Conservation (phyloP, 2,329 filamentous ascomycete species). For the Epichloe aotearoae region DNA sequence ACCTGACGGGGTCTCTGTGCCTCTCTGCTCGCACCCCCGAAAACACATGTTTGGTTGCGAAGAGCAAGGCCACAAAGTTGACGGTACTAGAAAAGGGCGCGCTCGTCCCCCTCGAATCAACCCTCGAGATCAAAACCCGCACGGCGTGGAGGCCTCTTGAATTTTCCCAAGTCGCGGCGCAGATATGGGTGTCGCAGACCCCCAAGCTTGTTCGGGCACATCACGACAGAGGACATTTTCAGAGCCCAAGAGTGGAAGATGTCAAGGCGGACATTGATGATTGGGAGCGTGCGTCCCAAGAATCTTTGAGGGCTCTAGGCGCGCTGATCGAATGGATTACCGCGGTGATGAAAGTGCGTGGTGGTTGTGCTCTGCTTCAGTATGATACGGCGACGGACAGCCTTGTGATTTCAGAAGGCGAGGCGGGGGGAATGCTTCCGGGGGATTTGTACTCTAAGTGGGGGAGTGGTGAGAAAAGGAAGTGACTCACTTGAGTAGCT, state of each 20-base stretch:
- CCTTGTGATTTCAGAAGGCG: not conserved
- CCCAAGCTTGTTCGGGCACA: conserved; percentile 32
- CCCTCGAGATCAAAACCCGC: conserved; percentile 32
- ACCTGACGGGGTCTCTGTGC: conserved; percentile 14
- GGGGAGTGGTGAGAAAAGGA: not conserved
- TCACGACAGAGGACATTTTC: conserved; percentile 24
- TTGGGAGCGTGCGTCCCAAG: conserved; percentile 24
- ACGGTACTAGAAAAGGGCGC: conserved; percentile 18
- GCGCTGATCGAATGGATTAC: conserved; percentile 15
- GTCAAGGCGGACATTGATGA: conserved; percentile 15
- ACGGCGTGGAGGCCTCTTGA: conserved; percentile 18
- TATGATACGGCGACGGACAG: not conserved
- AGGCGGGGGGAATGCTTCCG: not conserved
- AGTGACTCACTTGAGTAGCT: not conserved
- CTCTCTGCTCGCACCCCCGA: conserved; percentile 7
- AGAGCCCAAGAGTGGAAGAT: conserved; percentile 17
- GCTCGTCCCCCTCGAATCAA: conserved; percentile 20
- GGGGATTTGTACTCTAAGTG: conserved; percentile 3
- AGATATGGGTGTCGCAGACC: conserved; percentile 35
- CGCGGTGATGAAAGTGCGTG: not conserved
- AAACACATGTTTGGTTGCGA: not conserved
- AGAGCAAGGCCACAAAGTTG: conserved; percentile 14
- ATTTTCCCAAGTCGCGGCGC: conserved; percentile 22
- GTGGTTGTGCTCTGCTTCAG: not conserved
- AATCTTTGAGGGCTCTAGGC: conserved; percentile 17